phyloP scores from a whole-genome alignment of 148 eudicot genomes.

The Tetragonia tetragonoides region DNA sequence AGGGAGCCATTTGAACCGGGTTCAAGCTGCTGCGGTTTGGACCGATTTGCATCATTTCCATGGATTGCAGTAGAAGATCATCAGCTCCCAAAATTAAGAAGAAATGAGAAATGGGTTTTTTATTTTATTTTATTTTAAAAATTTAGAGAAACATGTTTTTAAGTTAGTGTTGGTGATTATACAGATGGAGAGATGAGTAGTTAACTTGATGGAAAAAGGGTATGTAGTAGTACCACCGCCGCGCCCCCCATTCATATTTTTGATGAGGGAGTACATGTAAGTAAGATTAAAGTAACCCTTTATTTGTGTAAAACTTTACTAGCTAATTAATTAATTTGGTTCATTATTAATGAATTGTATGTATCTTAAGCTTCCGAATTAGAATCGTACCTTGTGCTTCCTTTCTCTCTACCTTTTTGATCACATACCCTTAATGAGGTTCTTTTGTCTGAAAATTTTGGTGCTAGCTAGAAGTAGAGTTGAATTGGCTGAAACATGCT shows the following conservation, averaged over 20 bases:
- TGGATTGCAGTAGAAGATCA: slow-evolving; percentile 35
- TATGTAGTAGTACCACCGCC: no score
- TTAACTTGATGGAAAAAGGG: not conserved
- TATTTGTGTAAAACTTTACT: slow-evolving; percentile 12
- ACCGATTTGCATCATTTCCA: slow-evolving; percentile 37
- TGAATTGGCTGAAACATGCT: no score
- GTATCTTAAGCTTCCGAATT: no score
- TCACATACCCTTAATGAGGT: no score
- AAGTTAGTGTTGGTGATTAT: not conserved
- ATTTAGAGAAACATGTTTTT: no score
- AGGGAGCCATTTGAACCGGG: slow-evolving; percentile 28
- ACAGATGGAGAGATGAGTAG: not conserved
- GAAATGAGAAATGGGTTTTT: not conserved
- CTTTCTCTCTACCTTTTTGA: no score
- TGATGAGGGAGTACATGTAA: slow-evolving; percentile 17
- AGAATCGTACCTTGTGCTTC: no score
- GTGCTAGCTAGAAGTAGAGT: no score
- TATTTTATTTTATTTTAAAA: no score
- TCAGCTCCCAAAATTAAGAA: no score
- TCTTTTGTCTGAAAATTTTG: no score
- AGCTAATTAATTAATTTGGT: not conserved
- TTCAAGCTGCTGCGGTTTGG: slow-evolving; percentile 38
- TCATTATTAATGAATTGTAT: not conserved
- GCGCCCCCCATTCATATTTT: not conserved
- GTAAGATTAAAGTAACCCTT: not conserved